Conservation (phyloP, 2,329 filamentous ascomycete genomes). For the Diaporthe longicolla region DNA sequence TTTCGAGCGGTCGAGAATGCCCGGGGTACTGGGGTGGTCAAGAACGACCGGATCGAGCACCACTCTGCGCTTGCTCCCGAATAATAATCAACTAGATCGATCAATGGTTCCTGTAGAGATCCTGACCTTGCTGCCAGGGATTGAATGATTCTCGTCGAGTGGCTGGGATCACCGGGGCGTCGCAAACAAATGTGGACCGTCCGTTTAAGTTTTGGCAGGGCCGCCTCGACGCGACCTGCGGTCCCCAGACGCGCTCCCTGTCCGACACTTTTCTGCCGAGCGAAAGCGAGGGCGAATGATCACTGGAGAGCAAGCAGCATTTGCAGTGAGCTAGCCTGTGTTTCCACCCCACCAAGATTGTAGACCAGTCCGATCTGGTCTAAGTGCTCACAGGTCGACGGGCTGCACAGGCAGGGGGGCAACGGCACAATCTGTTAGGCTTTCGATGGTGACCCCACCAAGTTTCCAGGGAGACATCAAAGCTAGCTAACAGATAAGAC, state of each 20-base stretch:
- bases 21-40: conserved; percentile 17
- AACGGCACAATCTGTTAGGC: conserved; percentile 15
- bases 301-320: conserved; percentile 1
- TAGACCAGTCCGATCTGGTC: conserved; percentile 23
- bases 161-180: conserved; percentile 29
- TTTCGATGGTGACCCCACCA: not conserved
- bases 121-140: conserved; percentile 37
- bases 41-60: conserved; percentile 31
- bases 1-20: conserved; percentile 34
- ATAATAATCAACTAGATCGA: not conserved
- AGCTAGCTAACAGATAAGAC: conserved; percentile 12
- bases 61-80: conserved; percentile 27
- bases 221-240: conserved; percentile 36
- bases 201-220: conserved; percentile 25
- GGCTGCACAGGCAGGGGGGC: not conserved
- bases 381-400: conserved; percentile 11
- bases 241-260: conserved; percentile 33
- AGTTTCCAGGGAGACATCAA: not conserved
- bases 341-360: conserved; percentile 32
- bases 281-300: conserved; percentile 26
- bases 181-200: conserved; percentile 36
- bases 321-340: conserved; percentile 2
- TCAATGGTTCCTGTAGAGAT: conserved; percentile 33
- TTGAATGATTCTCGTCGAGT: conserved; percentile 33
- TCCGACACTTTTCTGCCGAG: conserved; percentile 24